phyloP scores from a whole-genome alignment of 441 rosid genomes.

The Bruguiera hainesii region DNA sequence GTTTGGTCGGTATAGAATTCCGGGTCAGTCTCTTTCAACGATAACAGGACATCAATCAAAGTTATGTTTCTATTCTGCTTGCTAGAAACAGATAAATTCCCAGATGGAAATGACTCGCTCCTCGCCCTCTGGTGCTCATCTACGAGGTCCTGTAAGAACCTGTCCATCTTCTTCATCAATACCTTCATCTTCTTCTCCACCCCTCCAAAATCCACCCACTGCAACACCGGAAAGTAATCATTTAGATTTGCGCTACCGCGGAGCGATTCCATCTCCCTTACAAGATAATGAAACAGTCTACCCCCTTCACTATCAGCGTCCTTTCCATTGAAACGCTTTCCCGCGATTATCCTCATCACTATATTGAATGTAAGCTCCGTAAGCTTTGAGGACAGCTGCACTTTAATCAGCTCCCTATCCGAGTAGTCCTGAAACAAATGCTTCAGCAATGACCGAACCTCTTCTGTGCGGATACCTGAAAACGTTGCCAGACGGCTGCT shows the following conservation, averaged over 20 bases:
- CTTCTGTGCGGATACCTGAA: neutral
- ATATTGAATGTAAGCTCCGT: conserved; percentile 12
- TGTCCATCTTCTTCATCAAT: conserved; percentile 5
- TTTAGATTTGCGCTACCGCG: neutral
- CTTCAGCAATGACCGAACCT: neutral
- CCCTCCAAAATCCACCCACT: conserved; percentile 15
- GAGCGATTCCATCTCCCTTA: conserved; percentile 1
- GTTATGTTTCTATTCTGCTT: neutral
- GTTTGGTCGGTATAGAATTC: conserved; percentile 12
- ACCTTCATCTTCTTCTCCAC: neutral
- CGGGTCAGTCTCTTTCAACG: neutral
- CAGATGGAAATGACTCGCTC: neutral
- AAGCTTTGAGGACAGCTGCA: neutral
- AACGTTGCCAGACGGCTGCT: neutral
- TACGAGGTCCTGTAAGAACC: conserved; percentile 16
- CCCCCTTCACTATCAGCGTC: conserved; percentile 6
- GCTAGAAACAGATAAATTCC: neutral
- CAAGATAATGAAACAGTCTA: conserved; percentile 1
- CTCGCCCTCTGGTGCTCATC: conserved; percentile 7
- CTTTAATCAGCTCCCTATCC: neutral
- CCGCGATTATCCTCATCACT: conserved; percentile 18
- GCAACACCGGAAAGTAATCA: conserved; percentile 14
- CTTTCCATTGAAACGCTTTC: conserved; percentile 13
- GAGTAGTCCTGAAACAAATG: neutral
- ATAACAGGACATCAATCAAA: conserved; percentile 15